A percentile compares a stretch with the other conserved stretches of the same genome.
phyloP scores from a whole-genome alignment of 371 early-diverging fungal genomes.

The Dinochytrium kinnereticum region DNA sequence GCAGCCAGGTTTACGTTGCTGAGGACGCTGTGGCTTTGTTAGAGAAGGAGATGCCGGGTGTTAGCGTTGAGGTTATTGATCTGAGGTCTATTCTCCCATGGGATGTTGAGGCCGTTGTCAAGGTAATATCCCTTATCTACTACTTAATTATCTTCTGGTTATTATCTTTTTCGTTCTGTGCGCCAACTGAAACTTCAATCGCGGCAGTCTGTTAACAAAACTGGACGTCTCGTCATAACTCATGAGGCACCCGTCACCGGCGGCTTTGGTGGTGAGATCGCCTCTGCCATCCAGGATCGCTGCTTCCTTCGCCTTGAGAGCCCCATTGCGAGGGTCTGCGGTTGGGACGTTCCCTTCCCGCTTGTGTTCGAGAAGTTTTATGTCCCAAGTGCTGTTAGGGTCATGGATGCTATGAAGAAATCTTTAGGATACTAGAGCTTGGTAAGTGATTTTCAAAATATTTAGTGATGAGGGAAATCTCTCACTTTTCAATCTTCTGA shows the following conservation, averaged over 20 bases:
- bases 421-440: conserved; percentile 75
- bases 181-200: background rate
- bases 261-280: conserved; percentile 96
- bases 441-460: no score
- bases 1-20: conserved; percentile 90
- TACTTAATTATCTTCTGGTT: background rate
- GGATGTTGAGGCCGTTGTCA: conserved; percentile 90
- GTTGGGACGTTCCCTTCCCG: conserved; percentile 96
- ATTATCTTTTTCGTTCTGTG: conserved; percentile 10
- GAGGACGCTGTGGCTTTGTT: conserved; percentile 90
- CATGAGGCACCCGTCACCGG: conserved; percentile 95
- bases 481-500: no score
- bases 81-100: conserved; percentile 91
- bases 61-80: conserved; percentile 95
- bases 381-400: conserved; percentile 85
- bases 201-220: conserved; percentile 86
- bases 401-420: conserved; percentile 86
- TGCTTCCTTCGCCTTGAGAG: conserved; percentile 73
- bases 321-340: conserved; percentile 86
- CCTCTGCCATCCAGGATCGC: conserved; percentile 87
- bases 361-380: conserved; percentile 93
- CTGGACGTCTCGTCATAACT: conserved; percentile 91
- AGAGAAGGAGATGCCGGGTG: conserved; percentile 86
- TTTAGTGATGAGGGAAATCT: no score
- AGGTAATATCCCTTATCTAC: conserved; percentile 43